Base-by-base conservation (phyloP, 495 filamentous ascomycete genomes). In the Podospora bellae-mahoneyi region DNA sequence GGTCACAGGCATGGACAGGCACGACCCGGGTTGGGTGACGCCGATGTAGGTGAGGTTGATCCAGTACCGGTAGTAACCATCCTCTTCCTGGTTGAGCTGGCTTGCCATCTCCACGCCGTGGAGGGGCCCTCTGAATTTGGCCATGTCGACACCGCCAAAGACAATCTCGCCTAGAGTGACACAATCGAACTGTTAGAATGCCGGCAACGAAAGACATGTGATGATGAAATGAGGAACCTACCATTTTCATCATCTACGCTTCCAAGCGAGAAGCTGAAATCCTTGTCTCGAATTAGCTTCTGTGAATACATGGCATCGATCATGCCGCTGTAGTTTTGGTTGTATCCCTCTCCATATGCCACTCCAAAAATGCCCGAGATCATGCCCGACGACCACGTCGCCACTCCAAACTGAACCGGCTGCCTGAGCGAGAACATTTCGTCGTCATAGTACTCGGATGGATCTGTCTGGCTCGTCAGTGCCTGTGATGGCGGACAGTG, bases 121-220 rank as follows among this genome's bases (percentile, higher is more conserved):
- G 2, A 97, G 86, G 7, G 80, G 70, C 19, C 92, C 94, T 19
- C 81, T 82, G 77, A 89, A 97, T 77, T 96, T 97, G 55, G 83
- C 84, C 0, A 86, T 90, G 73, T 97, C 90, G 16, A 97, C 84
- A 23, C 93, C 94, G 32, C 94, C 94, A 73, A 97, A 97, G 18
- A 97, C 80, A 60, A 97, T 88, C 34, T 88, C 87, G 23, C 94
- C 94, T 26, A 87, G 59, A 5, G 54, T 9, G 18, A 23, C 7
- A 54, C 13, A 6, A 10, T 10, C 9, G 5, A 68, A 60, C 56
- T 64, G 2, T 32, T 44, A 34, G 4, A 16, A 28, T 13, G 5
- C 39, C 39, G 39, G 9, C 39, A 16, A 16, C 39, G 39, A 48
- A 16, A 13, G 39, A 48, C 7, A 7, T 23, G 30, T 7, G 19